Evolutionary conservation across 2,329 filamentous ascomycete species (phyloP).

Genomic region (Ilyonectria destructans): DNA sequence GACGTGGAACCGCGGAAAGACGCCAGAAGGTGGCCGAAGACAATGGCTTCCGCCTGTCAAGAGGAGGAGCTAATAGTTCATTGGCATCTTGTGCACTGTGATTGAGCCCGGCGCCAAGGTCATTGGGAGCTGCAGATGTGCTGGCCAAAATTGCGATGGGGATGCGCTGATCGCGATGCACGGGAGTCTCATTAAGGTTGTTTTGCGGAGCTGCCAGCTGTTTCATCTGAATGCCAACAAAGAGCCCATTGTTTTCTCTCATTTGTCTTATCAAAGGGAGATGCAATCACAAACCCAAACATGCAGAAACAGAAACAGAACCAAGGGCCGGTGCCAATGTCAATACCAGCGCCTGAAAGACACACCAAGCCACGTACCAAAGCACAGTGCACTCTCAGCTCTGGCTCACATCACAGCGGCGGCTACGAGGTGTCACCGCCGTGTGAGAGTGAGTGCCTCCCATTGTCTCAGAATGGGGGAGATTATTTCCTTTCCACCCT

Average conservation of each 20-base stretch:
- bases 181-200: slow-evolving; percentile 23
- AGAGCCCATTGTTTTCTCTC: background rate
- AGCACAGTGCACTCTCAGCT: background rate
- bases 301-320: background rate
- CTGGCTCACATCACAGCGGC: background rate
- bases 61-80: background rate
- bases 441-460: background rate
- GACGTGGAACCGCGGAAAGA: slow-evolving; percentile 32
- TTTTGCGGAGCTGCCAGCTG: slow-evolving; percentile 14
- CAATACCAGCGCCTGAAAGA: background rate
- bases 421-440: background rate
- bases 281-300: background rate
- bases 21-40: slow-evolving; percentile 26
- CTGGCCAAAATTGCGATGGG: background rate
- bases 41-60: slow-evolving; percentile 15
- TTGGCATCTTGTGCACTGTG: slow-evolving; percentile 1
- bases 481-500: background rate
- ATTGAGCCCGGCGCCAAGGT: background rate
- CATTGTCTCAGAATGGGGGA: background rate
- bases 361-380: background rate
- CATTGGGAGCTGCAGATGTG: slow-evolving; percentile 9
- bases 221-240: slow-evolving; percentile 19
- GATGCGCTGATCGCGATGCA: background rate
- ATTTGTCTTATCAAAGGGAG: slow-evolving; percentile 5
- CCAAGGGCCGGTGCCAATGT: background rate